A percentile compares a stretch with the other conserved stretches of the same genome.
Evolutionary conservation across 164 flowering plant genomes (phyloP).

Genomic region (Kingdonia uniflora): DNA sequence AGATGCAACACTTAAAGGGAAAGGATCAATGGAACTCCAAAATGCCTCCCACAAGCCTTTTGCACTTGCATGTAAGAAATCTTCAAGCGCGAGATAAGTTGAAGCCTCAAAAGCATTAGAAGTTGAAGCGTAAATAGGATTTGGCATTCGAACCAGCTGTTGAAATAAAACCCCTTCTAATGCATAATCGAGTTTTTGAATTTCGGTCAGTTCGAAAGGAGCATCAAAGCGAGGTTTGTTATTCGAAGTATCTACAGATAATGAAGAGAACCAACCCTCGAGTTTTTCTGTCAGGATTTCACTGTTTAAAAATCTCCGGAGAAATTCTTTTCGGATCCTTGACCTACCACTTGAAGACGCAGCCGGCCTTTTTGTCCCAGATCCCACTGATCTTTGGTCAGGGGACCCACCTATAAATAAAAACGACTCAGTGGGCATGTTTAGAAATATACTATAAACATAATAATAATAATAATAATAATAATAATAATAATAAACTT

Average conservation of each 20-base stretch:
- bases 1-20: constrained; percentile 74
- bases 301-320: constrained; percentile 58
- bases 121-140: constrained; percentile 65
- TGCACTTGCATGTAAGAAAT: constrained; percentile 73
- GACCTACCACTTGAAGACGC: constrained; percentile 49
- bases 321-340: constrained; percentile 55
- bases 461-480: too few relatives aligned
- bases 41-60: constrained; percentile 93
- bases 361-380: constrained; percentile 69
- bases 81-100: constrained; percentile 84
- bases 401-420: constrained; percentile 53
- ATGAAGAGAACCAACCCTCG: constrained; percentile 46
- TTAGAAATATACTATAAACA: too few relatives aligned
- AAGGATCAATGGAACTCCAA: constrained; percentile 60
- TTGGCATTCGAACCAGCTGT: constrained; percentile 89
- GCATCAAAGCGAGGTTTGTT: constrained; percentile 38
- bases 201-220: constrained; percentile 78
- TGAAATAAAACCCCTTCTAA: constrained; percentile 78
- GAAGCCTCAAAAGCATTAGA: constrained; percentile 63
- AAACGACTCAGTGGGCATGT: neutral
- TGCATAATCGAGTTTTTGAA: constrained; percentile 91
- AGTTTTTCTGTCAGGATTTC: constrained; percentile 40
- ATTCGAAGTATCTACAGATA: constrained; percentile 24
- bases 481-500: too few relatives aligned
- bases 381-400: constrained; percentile 59